These are phyloP conservation scores for Telfairia occidentalis DNA, from an alignment of 331 rosid genomes.

Conservation along the genomic window DNA sequence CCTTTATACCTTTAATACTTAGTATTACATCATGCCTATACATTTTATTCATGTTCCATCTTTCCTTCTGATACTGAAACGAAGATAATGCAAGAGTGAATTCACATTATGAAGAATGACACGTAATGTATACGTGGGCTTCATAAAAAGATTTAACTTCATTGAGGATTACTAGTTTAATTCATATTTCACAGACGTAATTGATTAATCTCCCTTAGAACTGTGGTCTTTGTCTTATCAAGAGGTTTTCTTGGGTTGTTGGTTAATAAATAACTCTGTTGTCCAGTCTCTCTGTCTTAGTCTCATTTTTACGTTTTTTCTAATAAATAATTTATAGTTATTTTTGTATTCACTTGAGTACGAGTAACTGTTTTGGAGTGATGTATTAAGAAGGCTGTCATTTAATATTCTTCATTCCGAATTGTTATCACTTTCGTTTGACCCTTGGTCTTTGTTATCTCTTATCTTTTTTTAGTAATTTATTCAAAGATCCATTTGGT, in stretches of 20 bases:
- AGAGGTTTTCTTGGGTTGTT: not conserved
- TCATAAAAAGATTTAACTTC: not conserved
- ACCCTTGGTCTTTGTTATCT: not conserved
- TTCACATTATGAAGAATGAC: not conserved
- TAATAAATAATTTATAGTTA: not conserved
- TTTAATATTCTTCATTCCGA: not conserved
- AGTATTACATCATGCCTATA: not conserved
- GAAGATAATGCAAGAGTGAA: not conserved
- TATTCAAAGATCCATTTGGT: not conserved
- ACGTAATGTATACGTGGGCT: not conserved
- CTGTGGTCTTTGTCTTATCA: not conserved
- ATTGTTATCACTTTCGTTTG: not conserved
- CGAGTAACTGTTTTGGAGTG: not conserved
- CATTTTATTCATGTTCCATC: not conserved
- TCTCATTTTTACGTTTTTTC: not conserved
- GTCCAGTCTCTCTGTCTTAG: not conserved
- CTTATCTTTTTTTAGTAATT: not conserved
- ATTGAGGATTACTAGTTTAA: not conserved
- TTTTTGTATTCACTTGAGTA: not conserved
- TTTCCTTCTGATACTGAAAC: not conserved
- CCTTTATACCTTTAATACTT: not conserved
- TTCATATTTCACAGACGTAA: not conserved
- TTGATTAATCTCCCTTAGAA: not conserved
- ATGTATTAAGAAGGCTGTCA: not conserved
- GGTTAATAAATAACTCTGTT: not conserved